Base-by-base conservation (phyloP, 1,284 basidiomycete genomes). In the Ganoderma resinaceum region DNA sequence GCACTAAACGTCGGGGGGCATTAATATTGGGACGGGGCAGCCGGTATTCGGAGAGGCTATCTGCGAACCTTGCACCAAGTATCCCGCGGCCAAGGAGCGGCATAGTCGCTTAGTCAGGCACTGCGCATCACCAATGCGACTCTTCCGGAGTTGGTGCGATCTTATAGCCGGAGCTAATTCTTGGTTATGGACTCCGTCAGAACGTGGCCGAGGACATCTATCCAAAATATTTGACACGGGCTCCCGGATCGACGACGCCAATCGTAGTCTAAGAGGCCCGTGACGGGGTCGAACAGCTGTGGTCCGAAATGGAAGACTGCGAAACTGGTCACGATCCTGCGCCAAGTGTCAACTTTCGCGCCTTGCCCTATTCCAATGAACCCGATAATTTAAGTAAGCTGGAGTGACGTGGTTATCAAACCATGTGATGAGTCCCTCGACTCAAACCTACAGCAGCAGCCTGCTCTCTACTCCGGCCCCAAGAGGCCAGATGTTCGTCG, bases 171-270 rank as follows among this genome's bases (percentile, higher is more conserved):
- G 35, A 42, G 16, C 33, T 23, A 31, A 35, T 16, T 20, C 59
- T 55, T 61, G 49, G 46, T 16, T n/a, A 35, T 57, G 23, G 23
- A 26, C 53, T 23, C 62, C 49, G 43, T 29, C 7, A 20, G n/a
- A 42, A 49, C 3, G 60, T 20, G 20, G 20, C 18, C 35, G 14
- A 42, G 29, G 33, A 43, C 9, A 6, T 35, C 29, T 12, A 6
- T 35, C 29, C 11, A 43, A 33, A 55, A 62, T 16, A 53, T 53
- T 66, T 66, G 66, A 53, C 61, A 52, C 20, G 33, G 33, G 23
- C 11, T 40, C 52, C 42, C 59, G 66, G 42, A 58, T 66, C 31
- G 53, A 58, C 53, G 43, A 49, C 53, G 61, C 33, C 62, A 37
- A 62, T 62, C 61, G 31, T 26, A 49, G 23, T 62, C 33, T 18